Evolutionary conservation across 2,329 filamentous ascomycete genomes (phyloP).

Genomic region (Paracorniculantispora psalliotae): DNA sequence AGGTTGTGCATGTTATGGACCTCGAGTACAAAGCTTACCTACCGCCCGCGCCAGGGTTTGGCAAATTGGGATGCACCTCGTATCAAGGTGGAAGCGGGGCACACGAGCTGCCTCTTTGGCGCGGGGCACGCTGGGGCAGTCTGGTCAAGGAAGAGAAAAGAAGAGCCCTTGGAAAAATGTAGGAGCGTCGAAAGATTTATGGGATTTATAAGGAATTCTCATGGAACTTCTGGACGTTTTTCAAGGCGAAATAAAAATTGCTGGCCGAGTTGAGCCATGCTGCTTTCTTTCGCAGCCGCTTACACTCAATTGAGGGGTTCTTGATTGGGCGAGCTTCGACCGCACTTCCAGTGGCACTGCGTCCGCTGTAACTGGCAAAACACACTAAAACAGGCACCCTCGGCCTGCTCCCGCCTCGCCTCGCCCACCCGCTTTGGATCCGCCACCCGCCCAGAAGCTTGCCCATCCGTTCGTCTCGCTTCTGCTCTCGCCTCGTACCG

Average conservation of each 20-base stretch:
- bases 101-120: conserved; percentile 10
- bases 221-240: too few species aligned
- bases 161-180: background rate
- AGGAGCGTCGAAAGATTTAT: background rate
- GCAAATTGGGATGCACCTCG: background rate
- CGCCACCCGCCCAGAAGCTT: background rate
- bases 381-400: background rate
- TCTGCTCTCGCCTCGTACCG: background rate
- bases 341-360: too few species aligned
- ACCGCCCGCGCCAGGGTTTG: background rate
- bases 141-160: background rate
- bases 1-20: conserved; percentile 19
- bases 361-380: background rate
- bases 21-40: conserved; percentile 35
- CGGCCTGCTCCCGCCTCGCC: background rate
- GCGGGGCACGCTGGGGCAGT: background rate
- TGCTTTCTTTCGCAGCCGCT: background rate
- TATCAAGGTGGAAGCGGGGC: conserved; percentile 1
- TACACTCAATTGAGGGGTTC: conserved; percentile 2
- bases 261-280: background rate
- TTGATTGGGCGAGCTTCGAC: background rate
- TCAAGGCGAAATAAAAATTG: background rate
- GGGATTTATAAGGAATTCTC: too few species aligned
- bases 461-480: background rate
- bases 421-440: background rate